phyloP scores from a whole-genome alignment of 202 grass and related monocot genomes.

The Schoenoplectus triqueter region DNA sequence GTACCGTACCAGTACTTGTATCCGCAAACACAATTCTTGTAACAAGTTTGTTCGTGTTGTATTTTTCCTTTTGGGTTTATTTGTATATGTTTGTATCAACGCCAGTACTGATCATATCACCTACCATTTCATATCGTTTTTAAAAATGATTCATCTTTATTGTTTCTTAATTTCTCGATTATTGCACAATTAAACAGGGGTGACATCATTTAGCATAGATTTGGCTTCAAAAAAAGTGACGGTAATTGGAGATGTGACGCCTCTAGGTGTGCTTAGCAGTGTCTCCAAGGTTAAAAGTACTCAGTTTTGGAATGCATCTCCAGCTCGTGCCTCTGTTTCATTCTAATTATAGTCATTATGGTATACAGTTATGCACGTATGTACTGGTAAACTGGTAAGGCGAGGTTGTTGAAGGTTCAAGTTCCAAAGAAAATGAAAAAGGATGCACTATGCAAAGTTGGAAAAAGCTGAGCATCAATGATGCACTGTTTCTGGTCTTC shows the following conservation, averaged over 20 bases:
- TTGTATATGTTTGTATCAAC: not conserved
- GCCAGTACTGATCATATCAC: not conserved
- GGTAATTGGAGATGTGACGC: slow-evolving; percentile 83
- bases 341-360: slow-evolving; percentile 20
- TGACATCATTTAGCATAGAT: slow-evolving; percentile 80
- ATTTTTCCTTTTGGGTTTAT: not conserved
- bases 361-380: not conserved
- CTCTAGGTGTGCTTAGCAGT: slow-evolving; percentile 77
- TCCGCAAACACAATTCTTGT: not conserved
- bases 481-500: not conserved
- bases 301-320: slow-evolving; percentile 66
- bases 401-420: slow-evolving; percentile 13
- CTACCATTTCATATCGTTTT: not conserved
- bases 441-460: slow-evolving; percentile 4
- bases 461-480: slow-evolving; percentile 25
- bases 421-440: slow-evolving; percentile 14
- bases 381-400: not conserved
- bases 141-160: too few relatives aligned
- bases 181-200: slow-evolving; percentile 43
- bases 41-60: not conserved
- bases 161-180: not conserved
- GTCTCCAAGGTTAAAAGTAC: slow-evolving; percentile 91
- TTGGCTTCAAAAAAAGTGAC: slow-evolving; percentile 88
- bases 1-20: not conserved
- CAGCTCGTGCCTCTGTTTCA: slow-evolving; percentile 40